A percentile compares a stretch with the other conserved stretches of the same genome.
Conservation (phyloP, 345 rosid genomes). For the Hibiscus syriacus region DNA sequence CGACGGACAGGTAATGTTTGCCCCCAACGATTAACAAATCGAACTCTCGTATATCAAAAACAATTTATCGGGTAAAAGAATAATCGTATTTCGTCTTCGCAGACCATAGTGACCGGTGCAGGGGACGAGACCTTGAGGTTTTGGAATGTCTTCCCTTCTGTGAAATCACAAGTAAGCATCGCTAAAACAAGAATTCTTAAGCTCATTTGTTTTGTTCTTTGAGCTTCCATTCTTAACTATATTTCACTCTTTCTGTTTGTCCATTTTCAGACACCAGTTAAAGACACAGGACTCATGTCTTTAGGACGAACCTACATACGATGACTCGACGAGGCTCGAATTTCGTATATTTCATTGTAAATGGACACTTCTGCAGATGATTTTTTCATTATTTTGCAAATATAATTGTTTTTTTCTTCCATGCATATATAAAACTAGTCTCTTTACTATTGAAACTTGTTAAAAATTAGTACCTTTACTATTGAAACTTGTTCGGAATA, state of each 20-base stretch:
- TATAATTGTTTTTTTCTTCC: too few species aligned
- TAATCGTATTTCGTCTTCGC: constrained; percentile 5
- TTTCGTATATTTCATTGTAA: neutral
- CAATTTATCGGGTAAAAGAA: neutral
- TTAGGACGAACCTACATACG: constrained; percentile 79
- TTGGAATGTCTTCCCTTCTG: constrained; percentile 91
- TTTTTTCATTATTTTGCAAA: too few species aligned
- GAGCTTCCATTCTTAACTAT: neutral
- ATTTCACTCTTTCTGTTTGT: neutral
- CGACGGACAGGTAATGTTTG: constrained; percentile 62
- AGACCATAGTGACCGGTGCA: constrained; percentile 98
- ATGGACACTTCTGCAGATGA: neutral
- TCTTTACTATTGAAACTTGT: too few species aligned
- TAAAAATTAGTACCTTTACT: too few species aligned
- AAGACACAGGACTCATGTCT: constrained; percentile 94
- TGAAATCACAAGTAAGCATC: constrained; percentile 57
- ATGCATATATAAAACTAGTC: too few species aligned
- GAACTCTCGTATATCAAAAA: neutral
- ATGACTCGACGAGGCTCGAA: constrained; percentile 33
- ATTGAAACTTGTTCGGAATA: too few species aligned
- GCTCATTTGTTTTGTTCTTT: neutral
- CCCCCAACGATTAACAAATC: neutral
- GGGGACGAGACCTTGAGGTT: constrained; percentile 94
- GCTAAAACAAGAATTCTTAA: neutral
- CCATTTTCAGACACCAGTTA: constrained; percentile 65